Evolutionary conservation across 148 eudicot species (phyloP).

Genomic region (Fallopia convolvulus): DNA sequence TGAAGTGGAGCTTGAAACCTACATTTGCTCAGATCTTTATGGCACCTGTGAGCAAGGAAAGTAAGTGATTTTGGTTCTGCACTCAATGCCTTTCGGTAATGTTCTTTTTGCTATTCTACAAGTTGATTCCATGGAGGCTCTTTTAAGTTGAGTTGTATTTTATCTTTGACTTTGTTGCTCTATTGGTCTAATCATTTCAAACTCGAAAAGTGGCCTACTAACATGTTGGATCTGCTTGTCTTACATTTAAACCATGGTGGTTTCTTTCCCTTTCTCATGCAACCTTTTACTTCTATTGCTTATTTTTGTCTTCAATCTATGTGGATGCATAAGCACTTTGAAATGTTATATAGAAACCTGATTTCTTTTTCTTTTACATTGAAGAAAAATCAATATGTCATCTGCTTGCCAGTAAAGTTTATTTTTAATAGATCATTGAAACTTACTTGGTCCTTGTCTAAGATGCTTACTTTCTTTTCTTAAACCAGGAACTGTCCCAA

Average conservation of each 20-base stretch:
- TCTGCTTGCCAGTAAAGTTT: background rate
- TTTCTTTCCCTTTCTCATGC: background rate
- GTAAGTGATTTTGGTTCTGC: constrained; percentile 38
- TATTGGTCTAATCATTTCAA: background rate
- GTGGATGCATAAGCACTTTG: background rate
- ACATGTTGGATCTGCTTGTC: background rate
- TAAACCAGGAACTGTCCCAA: constrained; percentile 60
- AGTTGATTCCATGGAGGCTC: background rate
- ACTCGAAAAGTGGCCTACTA: background rate
- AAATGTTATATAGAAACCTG: background rate
- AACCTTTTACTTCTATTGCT: background rate
- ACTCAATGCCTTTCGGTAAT: background rate
- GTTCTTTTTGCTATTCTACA: background rate
- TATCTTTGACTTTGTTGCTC: background rate
- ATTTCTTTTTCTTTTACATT: background rate
- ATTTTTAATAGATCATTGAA: background rate
- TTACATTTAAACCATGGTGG: background rate
- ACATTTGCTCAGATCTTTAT: constrained; percentile 69
- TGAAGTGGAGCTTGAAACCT: constrained; percentile 81
- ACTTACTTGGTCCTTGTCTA: background rate
- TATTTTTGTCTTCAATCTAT: background rate
- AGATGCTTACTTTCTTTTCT: constrained; percentile 10
- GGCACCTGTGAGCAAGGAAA: constrained; percentile 47
- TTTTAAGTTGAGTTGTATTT: background rate
- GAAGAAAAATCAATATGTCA: background rate